Conservation (phyloP, 164 flowering plant genomes). For the Magnolia changhungtana region DNA sequence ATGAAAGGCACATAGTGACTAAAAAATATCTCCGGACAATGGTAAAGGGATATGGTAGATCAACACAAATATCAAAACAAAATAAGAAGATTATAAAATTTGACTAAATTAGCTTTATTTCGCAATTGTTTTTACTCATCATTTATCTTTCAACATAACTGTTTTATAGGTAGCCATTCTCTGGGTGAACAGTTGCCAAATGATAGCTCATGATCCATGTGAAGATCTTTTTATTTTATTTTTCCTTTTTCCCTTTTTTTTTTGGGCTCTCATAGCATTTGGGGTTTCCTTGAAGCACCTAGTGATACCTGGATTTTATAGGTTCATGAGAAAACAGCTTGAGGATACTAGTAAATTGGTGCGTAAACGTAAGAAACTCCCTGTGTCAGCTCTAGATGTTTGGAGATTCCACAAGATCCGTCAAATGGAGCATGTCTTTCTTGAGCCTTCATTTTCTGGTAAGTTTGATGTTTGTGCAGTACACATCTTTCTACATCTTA, state of each 20-base stretch:
- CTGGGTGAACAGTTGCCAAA: neutral
- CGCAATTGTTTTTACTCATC: neutral
- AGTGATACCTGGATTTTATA: conserved; percentile 23
- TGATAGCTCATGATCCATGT: neutral
- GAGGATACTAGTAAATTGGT: conserved; percentile 39
- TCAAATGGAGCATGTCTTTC: conserved; percentile 43
- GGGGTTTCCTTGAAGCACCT: conserved; percentile 11
- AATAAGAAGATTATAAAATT: neutral
- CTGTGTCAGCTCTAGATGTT: conserved; percentile 44
- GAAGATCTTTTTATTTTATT: too few species aligned
- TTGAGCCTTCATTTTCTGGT: conserved; percentile 58
- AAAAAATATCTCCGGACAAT: neutral
- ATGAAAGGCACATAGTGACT: too few species aligned
- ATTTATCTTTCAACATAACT: too few species aligned
- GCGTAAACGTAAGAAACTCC: conserved; percentile 39
- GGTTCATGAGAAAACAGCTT: conserved; percentile 51
- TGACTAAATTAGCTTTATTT: neutral
- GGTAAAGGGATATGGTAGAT: neutral
- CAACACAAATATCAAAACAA: neutral
- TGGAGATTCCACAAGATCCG: conserved; percentile 47
- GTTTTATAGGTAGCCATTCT: neutral
- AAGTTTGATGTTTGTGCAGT: conserved; percentile 10
- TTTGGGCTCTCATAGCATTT: conserved; percentile 1
- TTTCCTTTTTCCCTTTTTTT: neutral
- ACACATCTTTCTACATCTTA: neutral